Conservation (phyloP, 805 yeast species). For the Cyberlindnera mrakii region DNA sequence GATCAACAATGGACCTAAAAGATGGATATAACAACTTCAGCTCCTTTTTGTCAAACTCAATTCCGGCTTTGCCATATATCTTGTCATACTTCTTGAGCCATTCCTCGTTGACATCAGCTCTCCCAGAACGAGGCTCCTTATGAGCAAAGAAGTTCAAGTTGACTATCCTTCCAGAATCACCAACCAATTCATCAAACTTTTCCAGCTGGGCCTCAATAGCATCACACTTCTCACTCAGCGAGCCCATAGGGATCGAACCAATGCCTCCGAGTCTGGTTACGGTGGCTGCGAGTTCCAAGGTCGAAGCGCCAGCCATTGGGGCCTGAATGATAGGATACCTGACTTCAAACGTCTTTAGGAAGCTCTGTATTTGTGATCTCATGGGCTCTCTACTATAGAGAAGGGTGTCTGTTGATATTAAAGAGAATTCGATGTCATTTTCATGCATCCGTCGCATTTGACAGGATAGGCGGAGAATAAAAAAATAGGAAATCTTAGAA, state of each 20-base stretch:
- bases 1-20: slow-evolving; percentile 9
- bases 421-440: too few relatives aligned
- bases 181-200: slow-evolving; percentile 8
- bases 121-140: slow-evolving; percentile 18
- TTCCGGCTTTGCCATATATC: background rate
- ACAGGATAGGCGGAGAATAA: too few relatives aligned
- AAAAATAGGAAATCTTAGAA: too few relatives aligned
- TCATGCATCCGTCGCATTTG: too few relatives aligned
- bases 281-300: slow-evolving; percentile 37
- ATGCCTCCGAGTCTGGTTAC: slow-evolving; percentile 40
- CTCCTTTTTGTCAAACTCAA: background rate
- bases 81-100: slow-evolving; percentile 20
- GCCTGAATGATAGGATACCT: slow-evolving; percentile 44
- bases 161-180: slow-evolving; percentile 19
- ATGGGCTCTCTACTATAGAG: slow-evolving; percentile 1
- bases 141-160: slow-evolving; percentile 46
- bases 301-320: slow-evolving; percentile 56
- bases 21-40: slow-evolving; percentile 11
- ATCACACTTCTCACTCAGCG: slow-evolving; percentile 7
- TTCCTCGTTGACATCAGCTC: slow-evolving; percentile 10
- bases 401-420: too few relatives aligned
- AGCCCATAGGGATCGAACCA: slow-evolving; percentile 38
- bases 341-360: slow-evolving; percentile 24
- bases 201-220: slow-evolving; percentile 8
- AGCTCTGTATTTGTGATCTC: slow-evolving; percentile 12